phyloP scores from a whole-genome alignment of 1,284 basidiomycete genomes.

The Ustilago esculenta region DNA sequence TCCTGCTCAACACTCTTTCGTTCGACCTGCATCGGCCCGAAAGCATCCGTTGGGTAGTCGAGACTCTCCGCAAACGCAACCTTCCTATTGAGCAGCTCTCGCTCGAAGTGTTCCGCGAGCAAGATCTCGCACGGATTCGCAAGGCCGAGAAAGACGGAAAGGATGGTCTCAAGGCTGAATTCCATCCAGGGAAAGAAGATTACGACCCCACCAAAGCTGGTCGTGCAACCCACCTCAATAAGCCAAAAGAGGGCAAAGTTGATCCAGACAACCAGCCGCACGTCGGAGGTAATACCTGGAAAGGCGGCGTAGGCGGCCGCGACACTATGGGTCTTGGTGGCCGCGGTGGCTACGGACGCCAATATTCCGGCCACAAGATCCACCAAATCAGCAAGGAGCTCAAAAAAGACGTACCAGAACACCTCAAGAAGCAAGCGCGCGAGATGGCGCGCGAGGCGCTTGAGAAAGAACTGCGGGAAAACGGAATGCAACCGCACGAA shows the following conservation, averaged over 20 bases:
- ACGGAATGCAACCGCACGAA: constrained; percentile 66
- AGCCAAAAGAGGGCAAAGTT: constrained; percentile 66
- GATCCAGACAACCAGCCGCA: constrained; percentile 65
- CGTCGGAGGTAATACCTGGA: constrained; percentile 67
- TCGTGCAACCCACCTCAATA: constrained; percentile 53
- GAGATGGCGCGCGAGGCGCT: constrained; percentile 67
- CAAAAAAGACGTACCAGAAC: constrained; percentile 66
- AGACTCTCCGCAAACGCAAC: constrained; percentile 59
- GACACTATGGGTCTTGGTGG: constrained; percentile 67
- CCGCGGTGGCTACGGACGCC: constrained; percentile 60
- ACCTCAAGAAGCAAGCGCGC: constrained; percentile 65
- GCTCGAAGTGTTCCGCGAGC: constrained; percentile 53
- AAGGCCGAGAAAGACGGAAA: constrained; percentile 21
- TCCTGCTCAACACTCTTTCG: constrained; percentile 67
- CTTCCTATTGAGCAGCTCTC: constrained; percentile 56
- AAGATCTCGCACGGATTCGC: constrained; percentile 32
- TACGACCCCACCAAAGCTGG: constrained; percentile 51
- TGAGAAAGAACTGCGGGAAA: constrained; percentile 62
- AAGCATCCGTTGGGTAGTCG: constrained; percentile 63
- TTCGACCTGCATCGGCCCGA: constrained; percentile 67
- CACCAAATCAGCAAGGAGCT: constrained; percentile 64
- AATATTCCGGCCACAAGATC: constrained; percentile 65
- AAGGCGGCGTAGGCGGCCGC: constrained; percentile 67
- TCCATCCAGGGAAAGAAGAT: constrained; percentile 41
- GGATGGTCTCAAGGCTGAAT: constrained; percentile 53